Conservation (phyloP, 208 protist species). For the Trypanosoma boissoni region DNA sequence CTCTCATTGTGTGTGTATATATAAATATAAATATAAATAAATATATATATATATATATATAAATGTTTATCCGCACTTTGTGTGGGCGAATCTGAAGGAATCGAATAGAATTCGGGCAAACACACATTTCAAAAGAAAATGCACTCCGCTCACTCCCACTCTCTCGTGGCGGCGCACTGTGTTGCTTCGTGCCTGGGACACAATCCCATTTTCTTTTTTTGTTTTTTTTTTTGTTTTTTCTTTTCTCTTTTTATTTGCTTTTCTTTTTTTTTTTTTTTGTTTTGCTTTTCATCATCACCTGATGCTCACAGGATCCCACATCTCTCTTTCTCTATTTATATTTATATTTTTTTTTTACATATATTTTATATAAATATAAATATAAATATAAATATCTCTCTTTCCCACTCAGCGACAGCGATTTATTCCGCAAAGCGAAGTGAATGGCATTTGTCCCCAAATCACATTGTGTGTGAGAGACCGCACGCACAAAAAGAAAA, state of each 20-base stretch:
- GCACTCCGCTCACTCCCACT: not conserved
- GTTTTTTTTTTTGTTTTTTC: not conserved
- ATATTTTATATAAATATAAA: not conserved
- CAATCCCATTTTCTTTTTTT: not conserved
- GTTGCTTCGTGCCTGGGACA: not conserved
- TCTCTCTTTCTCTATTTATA: not conserved
- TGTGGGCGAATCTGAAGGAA: too few species aligned
- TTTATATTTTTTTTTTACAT: not conserved
- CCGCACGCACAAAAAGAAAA: slow-evolving; percentile 6
- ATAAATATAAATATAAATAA: slow-evolving; percentile 1
- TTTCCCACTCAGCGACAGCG: too few species aligned
- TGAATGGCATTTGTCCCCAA: too few species aligned
- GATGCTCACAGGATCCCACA: too few species aligned
- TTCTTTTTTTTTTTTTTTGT: not conserved
- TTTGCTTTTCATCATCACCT: too few species aligned
- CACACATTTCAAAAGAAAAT: not conserved
- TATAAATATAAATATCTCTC: slow-evolving; percentile 8
- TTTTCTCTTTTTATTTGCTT: not conserved
- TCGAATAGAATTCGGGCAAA: too few species aligned
- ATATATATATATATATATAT: slow-evolving; percentile 17
- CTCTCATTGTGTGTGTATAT: slow-evolving; percentile 4
- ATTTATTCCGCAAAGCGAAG: too few species aligned
- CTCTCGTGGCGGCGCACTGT: not conserved
- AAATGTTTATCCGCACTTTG: slow-evolving; percentile 6
- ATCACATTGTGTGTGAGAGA: too few species aligned